These are phyloP conservation scores for Solanum lignicaule DNA, from an alignment of 257 asterid species.

Conservation along the genomic window DNA sequence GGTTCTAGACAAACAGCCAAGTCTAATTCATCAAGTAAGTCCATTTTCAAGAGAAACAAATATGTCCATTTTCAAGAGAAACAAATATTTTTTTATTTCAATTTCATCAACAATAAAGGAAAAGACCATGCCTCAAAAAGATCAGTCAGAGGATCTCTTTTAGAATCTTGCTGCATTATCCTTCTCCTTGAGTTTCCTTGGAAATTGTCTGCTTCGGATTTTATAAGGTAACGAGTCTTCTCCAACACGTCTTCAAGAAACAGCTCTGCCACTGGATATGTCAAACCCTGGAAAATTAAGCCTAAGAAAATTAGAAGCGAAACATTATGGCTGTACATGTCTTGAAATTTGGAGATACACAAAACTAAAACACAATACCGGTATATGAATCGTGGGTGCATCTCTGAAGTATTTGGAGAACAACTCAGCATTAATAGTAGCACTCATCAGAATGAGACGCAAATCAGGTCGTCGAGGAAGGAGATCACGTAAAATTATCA, in stretches of 20 bases:
- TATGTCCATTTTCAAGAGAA: not conserved
- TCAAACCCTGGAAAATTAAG: slow-evolving; percentile 62
- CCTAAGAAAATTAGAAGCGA: not conserved
- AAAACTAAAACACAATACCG: slow-evolving; percentile 37
- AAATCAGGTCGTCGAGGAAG: slow-evolving; percentile 95
- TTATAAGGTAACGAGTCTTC: slow-evolving; percentile 52
- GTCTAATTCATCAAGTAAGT: not conserved
- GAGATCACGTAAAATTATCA: slow-evolving; percentile 70
- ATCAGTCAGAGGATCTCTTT: slow-evolving; percentile 67
- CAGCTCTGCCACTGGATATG: slow-evolving; percentile 77
- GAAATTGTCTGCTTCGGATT: slow-evolving; percentile 36
- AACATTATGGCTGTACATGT: not conserved
- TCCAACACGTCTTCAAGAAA: slow-evolving; percentile 87
- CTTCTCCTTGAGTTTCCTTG: slow-evolving; percentile 66
- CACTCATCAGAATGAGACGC: slow-evolving; percentile 94
- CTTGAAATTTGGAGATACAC: not conserved
- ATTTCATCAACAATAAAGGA: not conserved
- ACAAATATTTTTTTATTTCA: not conserved
- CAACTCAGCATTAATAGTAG: slow-evolving; percentile 88
- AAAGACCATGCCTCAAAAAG: slow-evolving; percentile 59
- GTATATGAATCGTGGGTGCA: slow-evolving; percentile 83
- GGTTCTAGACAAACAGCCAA: not conserved
- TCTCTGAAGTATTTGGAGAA: slow-evolving; percentile 77
- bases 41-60: not conserved
- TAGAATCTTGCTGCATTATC: slow-evolving; percentile 50